A percentile compares a stretch with the other conserved stretches of the same genome.
These are phyloP conservation scores for Epichloe coenophiala DNA, from an alignment of 2,329 filamentous ascomycete genomes.

Conservation along the genomic window DNA sequence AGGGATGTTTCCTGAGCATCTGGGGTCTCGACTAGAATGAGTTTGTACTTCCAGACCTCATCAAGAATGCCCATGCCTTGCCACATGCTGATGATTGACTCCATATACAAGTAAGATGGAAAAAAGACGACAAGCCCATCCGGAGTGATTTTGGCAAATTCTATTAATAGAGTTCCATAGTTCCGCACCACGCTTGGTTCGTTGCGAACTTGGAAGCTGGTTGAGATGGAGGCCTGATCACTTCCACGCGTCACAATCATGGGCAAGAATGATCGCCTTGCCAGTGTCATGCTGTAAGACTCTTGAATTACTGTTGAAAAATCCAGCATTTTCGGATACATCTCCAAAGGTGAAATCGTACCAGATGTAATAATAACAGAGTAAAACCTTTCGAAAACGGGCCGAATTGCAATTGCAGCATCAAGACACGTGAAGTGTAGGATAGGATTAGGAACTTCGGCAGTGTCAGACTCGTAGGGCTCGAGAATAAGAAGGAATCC, in stretches of 20 bases:
- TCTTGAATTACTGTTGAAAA: slow-evolving; percentile 90
- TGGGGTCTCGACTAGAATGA: slow-evolving; percentile 94
- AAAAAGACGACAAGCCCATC: slow-evolving; percentile 99
- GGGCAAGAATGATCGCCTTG: slow-evolving; percentile 84
- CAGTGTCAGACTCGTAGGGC: slow-evolving; percentile 88
- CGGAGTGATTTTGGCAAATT: slow-evolving; percentile 91
- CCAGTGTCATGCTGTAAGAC: slow-evolving; percentile 94
- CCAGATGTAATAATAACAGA: slow-evolving; percentile 98
- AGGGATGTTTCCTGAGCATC: slow-evolving; percentile 95
- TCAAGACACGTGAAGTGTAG: slow-evolving; percentile 94
- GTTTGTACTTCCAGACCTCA: slow-evolving; percentile 97
- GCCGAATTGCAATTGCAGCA: slow-evolving; percentile 94
- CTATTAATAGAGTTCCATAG: slow-evolving; percentile 83
- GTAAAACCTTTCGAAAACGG: slow-evolving; percentile 92
- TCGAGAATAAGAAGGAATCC: slow-evolving; percentile 95
- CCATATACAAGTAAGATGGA: slow-evolving; percentile 97
- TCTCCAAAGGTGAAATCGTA: slow-evolving; percentile 91
- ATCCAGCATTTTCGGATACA: slow-evolving; percentile 98
- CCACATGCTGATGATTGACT: slow-evolving; percentile 98
- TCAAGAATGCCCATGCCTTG: slow-evolving; percentile 97
- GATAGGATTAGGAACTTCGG: slow-evolving; percentile 92
- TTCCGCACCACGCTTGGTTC: slow-evolving; percentile 95
- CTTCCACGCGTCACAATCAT: slow-evolving; percentile 95
- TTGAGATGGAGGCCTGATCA: slow-evolving; percentile 86
- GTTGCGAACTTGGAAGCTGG: slow-evolving; percentile 87